Evolutionary conservation across 2,329 filamentous ascomycete species (phyloP), one percentile per base, ranked within the genome.

Genomic region (Leptographium lundbergii): DNA sequence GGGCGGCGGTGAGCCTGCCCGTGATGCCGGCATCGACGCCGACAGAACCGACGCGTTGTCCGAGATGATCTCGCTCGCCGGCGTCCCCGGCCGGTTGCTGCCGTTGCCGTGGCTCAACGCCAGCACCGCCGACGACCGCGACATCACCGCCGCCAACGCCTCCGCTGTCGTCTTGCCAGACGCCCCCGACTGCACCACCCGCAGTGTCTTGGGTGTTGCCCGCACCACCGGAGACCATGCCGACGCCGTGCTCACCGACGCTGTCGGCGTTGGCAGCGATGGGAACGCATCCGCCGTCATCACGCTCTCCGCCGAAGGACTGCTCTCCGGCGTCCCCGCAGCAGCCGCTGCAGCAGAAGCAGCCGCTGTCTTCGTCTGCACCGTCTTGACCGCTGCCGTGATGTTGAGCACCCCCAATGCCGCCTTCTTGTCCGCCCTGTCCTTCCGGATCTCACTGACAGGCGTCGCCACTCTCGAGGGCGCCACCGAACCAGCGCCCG

Each of bases 31-130:
- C 4, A 89, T 79, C 25, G 53, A 72, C 1, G 48, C 48, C 17
- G 56, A 91, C 5, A 89, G 78, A 25, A 91, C 75, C 0, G 87
- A 91, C 13, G 87, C 84, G 58, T 81, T 89, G 67, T 92, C 88
- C n/a, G 87, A 90, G 42, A 89, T 77, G 59, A 83, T 76, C 66
- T 91, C 88, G 67, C 87, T 91, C 1, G 75, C 81, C 0, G 88
- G 87, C 0, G 88, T 91, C 32, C 83, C 84, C n/a, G 88, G 87
- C 7, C 81, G 76, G 51, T 67, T 62, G 67, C 67, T 64, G 42
- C 17, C 19, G 42, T 17, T 24, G 32, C 48, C 10, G 36, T 32
- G 4, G 54, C 54, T 32, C 54, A 19, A 22, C 7, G 52, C 34
- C 22, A 14, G 24, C n/a, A 45, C 19, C 19, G 42, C 42, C 4